Evolutionary conservation across 345 rosid genomes (phyloP).

Genomic region (Pistacia integerrima): DNA sequence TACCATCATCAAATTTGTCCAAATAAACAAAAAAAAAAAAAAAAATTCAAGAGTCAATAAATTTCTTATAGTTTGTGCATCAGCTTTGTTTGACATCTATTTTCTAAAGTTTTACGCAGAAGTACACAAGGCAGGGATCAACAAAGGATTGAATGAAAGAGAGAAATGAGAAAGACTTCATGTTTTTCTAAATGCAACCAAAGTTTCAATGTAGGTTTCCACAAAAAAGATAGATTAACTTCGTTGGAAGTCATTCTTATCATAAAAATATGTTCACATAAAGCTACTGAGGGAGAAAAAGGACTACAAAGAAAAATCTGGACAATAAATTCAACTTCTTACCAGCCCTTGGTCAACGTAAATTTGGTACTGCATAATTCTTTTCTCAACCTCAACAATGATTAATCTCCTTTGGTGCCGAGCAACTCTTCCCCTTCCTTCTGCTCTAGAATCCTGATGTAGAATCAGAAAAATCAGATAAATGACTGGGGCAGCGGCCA

Average conservation of each 20-base stretch:
- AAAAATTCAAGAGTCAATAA: too few species aligned
- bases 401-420: constrained; percentile 82
- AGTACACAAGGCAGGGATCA: neutral
- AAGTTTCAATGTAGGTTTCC: neutral
- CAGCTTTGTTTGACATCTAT: neutral
- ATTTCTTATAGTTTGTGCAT: neutral
- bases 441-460: constrained; percentile 81
- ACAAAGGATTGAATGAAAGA: neutral
- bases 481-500: neutral
- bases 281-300: constrained; percentile 1
- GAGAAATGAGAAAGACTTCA: neutral
- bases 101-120: neutral
- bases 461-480: constrained; percentile 7
- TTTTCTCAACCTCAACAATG: constrained; percentile 79
- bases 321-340: constrained; percentile 29
- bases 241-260: neutral
- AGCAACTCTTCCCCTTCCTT: constrained; percentile 89
- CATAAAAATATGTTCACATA: neutral
- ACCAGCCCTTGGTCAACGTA: constrained; percentile 80
- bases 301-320: neutral
- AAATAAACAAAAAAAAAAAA: too few species aligned
- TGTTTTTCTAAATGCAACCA: neutral
- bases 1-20: too few species aligned
- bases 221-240: neutral
- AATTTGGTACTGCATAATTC: constrained; percentile 74